phyloP scores from a whole-genome alignment of 75 land plant species.

The Adiantum capillusveneris region DNA sequence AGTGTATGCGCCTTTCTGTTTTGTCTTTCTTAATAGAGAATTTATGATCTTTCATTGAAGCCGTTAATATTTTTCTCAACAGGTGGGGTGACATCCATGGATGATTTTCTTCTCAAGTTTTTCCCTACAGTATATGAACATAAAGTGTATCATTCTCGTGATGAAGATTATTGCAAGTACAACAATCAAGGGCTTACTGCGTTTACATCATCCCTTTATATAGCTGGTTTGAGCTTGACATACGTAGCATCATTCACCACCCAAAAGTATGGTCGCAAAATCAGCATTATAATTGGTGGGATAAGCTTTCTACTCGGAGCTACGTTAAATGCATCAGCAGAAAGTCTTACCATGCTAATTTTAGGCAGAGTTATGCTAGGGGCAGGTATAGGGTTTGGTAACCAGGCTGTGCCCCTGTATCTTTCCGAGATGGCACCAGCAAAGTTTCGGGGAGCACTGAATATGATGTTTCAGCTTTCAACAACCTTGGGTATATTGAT shows the following conservation, averaged over 20 bases:
- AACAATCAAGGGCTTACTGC: slow-evolving; percentile 68
- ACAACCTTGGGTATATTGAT: slow-evolving; percentile 42
- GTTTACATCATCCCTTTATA: no score
- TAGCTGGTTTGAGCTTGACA: no score
- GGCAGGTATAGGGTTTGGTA: slow-evolving; percentile 29
- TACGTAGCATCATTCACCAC: no score
- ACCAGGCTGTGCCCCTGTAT: neutral
- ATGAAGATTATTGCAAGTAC: slow-evolving; percentile 39
- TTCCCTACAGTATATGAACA: slow-evolving; percentile 16
- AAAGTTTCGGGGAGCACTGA: no score
- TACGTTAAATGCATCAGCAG: slow-evolving; percentile 27
- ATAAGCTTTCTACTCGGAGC: slow-evolving; percentile 30
- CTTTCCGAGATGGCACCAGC: no score
- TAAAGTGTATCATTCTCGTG: slow-evolving; percentile 5
- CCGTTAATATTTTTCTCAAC: neutral
- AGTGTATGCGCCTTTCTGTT: no score
- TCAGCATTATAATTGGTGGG: slow-evolving; percentile 54
- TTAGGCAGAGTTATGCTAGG: slow-evolving; percentile 28
- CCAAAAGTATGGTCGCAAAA: no score
- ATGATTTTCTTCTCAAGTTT: slow-evolving; percentile 25
- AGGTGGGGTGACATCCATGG: slow-evolving; percentile 39
- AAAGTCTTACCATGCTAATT: slow-evolving; percentile 30
- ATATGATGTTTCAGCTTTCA: no score
- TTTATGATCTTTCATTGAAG: neutral
- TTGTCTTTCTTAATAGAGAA: no score